Base-by-base conservation (phyloP, 2,329 filamentous ascomycete species). In the Diaporthe aspalathi region DNA sequence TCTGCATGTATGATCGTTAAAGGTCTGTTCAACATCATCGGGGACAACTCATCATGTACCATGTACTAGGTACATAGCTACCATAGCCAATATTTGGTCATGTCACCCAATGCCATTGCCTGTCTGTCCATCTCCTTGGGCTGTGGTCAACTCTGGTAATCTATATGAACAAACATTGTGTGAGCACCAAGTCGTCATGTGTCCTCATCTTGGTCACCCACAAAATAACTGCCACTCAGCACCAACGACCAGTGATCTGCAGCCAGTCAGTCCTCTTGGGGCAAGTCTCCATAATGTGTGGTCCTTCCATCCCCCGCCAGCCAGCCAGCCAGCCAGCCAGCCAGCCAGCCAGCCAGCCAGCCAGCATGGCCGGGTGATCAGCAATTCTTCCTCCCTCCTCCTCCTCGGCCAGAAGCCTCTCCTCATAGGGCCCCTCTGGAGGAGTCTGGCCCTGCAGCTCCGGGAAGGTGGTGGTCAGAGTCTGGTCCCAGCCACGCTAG, bases 241-340 rank as follows among this genome's bases (percentile, higher is more conserved):
- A 24, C 20, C 29, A 38, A 38, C 60, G 50, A 65, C 38, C 60
- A 50, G 20, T 38, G 60, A 65, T 65, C 60, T 16, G 60, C 60
- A 65, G 45, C 60, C 60, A 50, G 60, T 65, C 60, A 50, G 60
- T 65, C 60, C 45, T 35, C 45, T 65, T 65, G 32, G 29, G 60
- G 60, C n/a, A 65, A 65, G 35, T 65, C 60, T 65, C 60, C 60
- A 38, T 65, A 50, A 38, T 65, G 60, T 65, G 60, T 65, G 60
- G 60, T 24, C 60, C 60, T 65, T 45, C 60, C 9, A 9, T 35
- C 32, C 32, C 32, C 32, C 9, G 32, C 32, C 32, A 35, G 32
- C 35, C 60, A 22, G 60, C 60, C 45, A 22, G 45, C 45, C 43
- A n/a, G 32, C 32, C 32, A 35, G 32, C 35, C 60, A 22, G 60